Base-by-base conservation (phyloP, 352 stramenopile genomes). In the Phytophthora lateralis region DNA sequence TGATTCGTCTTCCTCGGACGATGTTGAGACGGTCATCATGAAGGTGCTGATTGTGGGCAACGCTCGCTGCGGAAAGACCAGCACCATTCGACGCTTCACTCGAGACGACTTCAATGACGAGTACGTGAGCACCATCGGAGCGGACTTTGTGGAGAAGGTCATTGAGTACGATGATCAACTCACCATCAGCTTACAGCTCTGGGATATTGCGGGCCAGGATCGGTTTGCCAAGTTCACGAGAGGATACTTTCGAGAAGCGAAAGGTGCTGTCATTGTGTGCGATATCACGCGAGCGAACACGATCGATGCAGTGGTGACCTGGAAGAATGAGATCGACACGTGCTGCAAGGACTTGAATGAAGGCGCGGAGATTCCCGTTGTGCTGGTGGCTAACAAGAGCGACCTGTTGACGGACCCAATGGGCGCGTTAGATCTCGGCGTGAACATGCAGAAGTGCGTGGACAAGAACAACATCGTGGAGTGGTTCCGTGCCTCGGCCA, bases 21-120 rank as follows among this genome's bases (percentile, higher is more conserved):
- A 75, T 6, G 26, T 26, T 0, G 76, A 90, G 50, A 81, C 71
- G 1, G 66, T 90, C 27, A 91, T 90, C 52, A 82, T 94, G 68
- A 96, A 96, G 59, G 76, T 96, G 29, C 57, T 96, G n/a, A 76
- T 95, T 20, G 82, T 96, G 11, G 88, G 88, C 42, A 96, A 95
- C 41, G 87, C 87, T 29, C 90, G 89, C 14, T 95, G 87, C 20
- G 87, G 88, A n/a, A 96, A 96, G 69, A 94, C 88, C 6, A 93
- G 86, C 48, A 89, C 84, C 18, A 96, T 95, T 56, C 77, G 82
- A 17, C 78, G 84, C 4, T 93, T 90, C 37, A 88, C 91, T 14
- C 65, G 77, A 24, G 66, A 80, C 26, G 63, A 88, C 9, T 96
- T 96, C 41, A 80, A 60, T n/a, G 81, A 90, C n/a, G 72, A 80